Conservation (phyloP, 2,329 filamentous ascomycete species). For the Trichoderma sp. region DNA sequence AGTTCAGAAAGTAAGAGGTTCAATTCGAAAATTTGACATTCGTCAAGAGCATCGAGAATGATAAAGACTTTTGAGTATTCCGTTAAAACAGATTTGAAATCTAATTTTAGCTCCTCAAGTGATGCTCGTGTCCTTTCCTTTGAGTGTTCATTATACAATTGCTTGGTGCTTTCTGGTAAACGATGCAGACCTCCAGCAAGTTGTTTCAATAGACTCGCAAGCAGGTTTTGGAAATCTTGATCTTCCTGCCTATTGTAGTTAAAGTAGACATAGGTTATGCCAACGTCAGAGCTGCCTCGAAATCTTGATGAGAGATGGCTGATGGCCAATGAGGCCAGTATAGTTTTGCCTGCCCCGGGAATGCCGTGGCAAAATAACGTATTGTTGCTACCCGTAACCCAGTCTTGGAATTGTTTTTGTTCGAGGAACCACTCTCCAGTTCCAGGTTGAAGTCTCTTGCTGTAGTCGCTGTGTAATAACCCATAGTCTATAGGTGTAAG, state of each 20-base stretch:
- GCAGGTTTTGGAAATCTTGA: neutral
- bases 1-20: neutral
- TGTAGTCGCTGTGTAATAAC: neutral
- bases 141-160: neutral
- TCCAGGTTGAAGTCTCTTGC: neutral
- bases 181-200: neutral
- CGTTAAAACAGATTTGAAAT: fast-evolving
- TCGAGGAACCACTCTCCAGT: neutral
- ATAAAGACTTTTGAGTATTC: neutral
- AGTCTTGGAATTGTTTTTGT: neutral
- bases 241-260: neutral
- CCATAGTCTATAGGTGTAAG: neutral
- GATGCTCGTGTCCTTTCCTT: neutral
- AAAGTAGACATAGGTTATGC: neutral
- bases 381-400: neutral
- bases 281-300: neutral
- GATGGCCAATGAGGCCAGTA: neutral
- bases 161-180: neutral
- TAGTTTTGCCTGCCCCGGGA: neutral
- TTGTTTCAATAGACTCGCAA: neutral
- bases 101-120: neutral
- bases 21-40: neutral
- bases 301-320: neutral
- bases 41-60: neutral
- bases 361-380: neutral